Conservation (phyloP, 2,329 filamentous ascomycete genomes). For the Thielaviopsis punctulata region DNA sequence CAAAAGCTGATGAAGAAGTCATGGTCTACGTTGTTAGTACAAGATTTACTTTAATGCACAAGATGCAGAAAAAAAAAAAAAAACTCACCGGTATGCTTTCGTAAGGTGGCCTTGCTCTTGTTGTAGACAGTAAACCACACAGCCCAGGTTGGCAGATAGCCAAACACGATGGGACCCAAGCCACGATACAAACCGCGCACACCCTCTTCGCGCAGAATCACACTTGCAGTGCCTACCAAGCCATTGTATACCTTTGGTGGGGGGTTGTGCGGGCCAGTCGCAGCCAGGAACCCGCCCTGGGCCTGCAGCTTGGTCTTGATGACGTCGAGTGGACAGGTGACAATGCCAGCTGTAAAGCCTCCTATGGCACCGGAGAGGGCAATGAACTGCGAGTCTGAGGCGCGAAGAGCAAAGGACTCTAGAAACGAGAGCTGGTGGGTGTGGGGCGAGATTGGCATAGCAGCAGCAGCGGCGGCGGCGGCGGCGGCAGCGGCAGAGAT, state of each 20-base stretch:
- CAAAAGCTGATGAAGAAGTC: constrained; percentile 54
- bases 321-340: constrained; percentile 93
- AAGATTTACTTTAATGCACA: background rate
- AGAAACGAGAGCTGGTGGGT: constrained; percentile 26
- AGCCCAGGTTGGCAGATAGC: constrained; percentile 94
- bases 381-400: constrained; percentile 53
- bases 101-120: constrained; percentile 60
- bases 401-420: constrained; percentile 37
- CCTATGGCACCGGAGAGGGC: constrained; percentile 75
- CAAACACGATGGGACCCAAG: constrained; percentile 81
- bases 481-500: background rate
- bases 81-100: constrained; percentile 42
- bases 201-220: constrained; percentile 80
- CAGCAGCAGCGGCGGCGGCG: background rate
- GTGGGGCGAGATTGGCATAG: constrained; percentile 19
- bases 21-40: constrained; percentile 9
- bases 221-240: constrained; percentile 65
- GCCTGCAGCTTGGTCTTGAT: constrained; percentile 98
- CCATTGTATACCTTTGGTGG: constrained; percentile 60
- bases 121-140: constrained; percentile 97
- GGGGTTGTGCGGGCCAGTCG: constrained; percentile 27
- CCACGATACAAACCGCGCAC: constrained; percentile 83
- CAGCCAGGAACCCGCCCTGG: constrained; percentile 56
- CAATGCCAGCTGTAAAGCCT: constrained; percentile 81
- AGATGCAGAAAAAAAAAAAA: background rate